phyloP scores from a whole-genome alignment of 1,284 basidiomycete genomes.

The Cutaneotrichosporon mucoides region DNA sequence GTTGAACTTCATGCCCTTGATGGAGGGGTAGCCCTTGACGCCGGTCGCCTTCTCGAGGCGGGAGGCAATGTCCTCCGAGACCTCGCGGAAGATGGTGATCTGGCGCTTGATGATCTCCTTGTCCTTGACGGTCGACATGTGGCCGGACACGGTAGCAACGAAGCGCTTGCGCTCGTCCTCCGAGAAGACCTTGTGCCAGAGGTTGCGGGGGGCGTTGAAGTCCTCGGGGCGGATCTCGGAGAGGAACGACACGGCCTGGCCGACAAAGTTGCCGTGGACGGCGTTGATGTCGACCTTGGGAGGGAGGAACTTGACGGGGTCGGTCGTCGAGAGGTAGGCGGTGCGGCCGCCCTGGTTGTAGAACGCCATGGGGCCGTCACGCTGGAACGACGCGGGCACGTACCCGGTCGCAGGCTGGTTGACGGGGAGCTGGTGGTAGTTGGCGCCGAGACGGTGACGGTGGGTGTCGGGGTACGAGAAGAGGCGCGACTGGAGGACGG shows the following conservation, averaged over 20 bases:
- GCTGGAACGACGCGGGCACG: conserved; percentile 72
- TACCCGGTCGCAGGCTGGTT: conserved; percentile 67
- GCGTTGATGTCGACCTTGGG: conserved; percentile 36
- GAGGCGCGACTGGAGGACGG: conserved; percentile 84
- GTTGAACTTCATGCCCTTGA: conserved; percentile 63
- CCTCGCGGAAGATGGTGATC: conserved; percentile 73
- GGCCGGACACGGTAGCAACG: conserved; percentile 70
- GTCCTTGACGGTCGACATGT: conserved; percentile 65
- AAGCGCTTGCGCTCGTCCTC: conserved; percentile 65
- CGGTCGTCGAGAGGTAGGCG: conserved; percentile 76
- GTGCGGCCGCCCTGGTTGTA: conserved; percentile 74
- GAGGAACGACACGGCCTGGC: conserved; percentile 67
- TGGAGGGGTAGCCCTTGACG: conserved; percentile 48
- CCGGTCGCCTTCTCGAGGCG: conserved; percentile 70
- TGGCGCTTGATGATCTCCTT: conserved; percentile 63
- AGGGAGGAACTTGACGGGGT: conserved; percentile 37
- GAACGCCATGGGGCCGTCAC: conserved; percentile 58
- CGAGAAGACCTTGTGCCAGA: conserved; percentile 74
- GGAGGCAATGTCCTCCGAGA: conserved; percentile 67
- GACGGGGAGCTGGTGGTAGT: conserved; percentile 86
- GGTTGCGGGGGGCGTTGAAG: conserved; percentile 81
- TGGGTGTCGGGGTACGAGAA: conserved; percentile 96
- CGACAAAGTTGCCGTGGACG: conserved; percentile 72
- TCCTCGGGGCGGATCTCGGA: conserved; percentile 74
- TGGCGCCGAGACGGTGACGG: conserved; percentile 62